These are phyloP conservation scores for Russula virescens DNA, from an alignment of 768 basidiomycete species.

Conservation along the genomic window DNA sequence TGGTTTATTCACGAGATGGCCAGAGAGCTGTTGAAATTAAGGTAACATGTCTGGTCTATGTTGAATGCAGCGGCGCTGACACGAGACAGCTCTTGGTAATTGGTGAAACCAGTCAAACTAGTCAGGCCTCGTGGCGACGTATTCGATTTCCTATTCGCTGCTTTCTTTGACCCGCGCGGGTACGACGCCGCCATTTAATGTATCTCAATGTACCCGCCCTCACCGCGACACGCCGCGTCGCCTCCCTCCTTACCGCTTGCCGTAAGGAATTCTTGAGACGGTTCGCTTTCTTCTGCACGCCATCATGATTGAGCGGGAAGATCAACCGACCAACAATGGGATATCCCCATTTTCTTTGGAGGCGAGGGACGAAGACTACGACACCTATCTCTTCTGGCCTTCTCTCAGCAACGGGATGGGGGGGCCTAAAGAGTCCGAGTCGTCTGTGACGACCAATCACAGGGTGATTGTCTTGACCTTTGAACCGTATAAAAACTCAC, in stretches of 20 bases:
- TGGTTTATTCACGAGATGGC: no score
- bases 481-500: background rate
- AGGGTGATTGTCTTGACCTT: background rate
- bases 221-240: no score
- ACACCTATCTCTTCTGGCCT: constrained; percentile 22
- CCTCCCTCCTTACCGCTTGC: background rate
- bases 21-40: no score
- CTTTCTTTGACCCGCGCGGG: no score
- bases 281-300: background rate
- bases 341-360: constrained; percentile 2
- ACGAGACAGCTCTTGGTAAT: no score
- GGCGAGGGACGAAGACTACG: constrained; percentile 20
- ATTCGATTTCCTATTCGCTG: no score
- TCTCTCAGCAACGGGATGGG: constrained; percentile 9
- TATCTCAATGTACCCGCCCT: no score
- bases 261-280: background rate
- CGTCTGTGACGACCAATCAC: background rate
- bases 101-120: no score
- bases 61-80: no score
- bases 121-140: no score
- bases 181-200: no score
- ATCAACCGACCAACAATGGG: background rate
- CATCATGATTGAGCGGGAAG: background rate
- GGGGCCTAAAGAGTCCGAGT: background rate
- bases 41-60: no score